Evolutionary conservation across 1,139 yeast genomes (phyloP), one percentile per base, ranked within the genome.

Genomic region (Trichomonascaceae sp.): DNA sequence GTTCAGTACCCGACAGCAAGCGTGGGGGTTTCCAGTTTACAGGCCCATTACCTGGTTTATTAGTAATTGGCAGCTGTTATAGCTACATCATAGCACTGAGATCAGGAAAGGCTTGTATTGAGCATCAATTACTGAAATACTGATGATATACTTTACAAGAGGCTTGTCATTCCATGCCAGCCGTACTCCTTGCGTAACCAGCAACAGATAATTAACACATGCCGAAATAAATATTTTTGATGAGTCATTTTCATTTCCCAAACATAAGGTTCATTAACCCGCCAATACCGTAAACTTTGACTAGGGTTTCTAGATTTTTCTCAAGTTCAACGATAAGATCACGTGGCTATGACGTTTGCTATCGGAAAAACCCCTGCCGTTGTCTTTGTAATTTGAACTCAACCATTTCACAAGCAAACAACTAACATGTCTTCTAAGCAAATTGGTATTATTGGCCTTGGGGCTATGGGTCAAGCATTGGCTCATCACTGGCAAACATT

Each of bases 391-490:
- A n/a, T 36, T 36, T 15, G 17, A 15, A 36, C 15, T 36, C 41
- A 13, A n/a, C 15, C 17, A 36, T 36, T 15, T 7, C 41, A 9
- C 41, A 36, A 36, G 4, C 17, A 50, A 45, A 13, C 24, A 12
- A 15, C 32, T 39, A 24, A 45, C 8, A 47, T 51, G 50, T n/a
- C 47, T 15, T 7, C 47, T 1, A 43, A 24, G 20, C 39, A 24
- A 32, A 46, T 53, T 30, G 56, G 56, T 18, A 38, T 53, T 47
- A 53, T 60, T 48, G 65, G 65, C 45, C 62, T 62, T 17, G 65
- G 65, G 4, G 58, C 58, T 51, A 62, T 62, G 64, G 65, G 65
- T 43, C 48, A 39, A 39, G 56, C 53, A 13, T 60, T 62, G 64
- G 55, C 62, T 47, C 49, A 41, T 43, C 51, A 62, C 52, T 52